Percentiles rank a stretch among this genome's conserved stretches.
Evolutionary conservation across 305 asterid genomes (phyloP).

Genomic region (Fraxinus dipetala): DNA sequence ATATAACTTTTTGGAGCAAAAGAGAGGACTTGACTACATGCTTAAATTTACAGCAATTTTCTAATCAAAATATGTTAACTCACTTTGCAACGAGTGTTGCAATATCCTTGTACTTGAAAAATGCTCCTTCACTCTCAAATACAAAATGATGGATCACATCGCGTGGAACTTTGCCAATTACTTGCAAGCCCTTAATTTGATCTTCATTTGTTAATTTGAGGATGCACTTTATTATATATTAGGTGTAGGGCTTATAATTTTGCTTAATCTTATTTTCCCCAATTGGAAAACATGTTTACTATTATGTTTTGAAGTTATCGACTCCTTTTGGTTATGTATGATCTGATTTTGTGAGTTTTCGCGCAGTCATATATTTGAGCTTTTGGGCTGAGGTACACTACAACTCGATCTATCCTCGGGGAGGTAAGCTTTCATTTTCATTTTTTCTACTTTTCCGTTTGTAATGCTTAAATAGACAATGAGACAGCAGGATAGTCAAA

Average conservation of each 20-base stretch:
- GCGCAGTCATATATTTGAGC: slow-evolving; percentile 72
- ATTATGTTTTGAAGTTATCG: not conserved
- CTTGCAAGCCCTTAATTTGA: not conserved
- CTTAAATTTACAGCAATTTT: not conserved
- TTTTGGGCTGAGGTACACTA: slow-evolving; percentile 99
- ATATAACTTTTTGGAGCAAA: not conserved
- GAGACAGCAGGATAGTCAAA: not conserved
- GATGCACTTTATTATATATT: not conserved
- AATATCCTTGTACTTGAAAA: not conserved
- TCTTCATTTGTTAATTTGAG: not conserved
- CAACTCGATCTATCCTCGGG: slow-evolving; percentile 86
- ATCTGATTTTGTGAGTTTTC: not conserved
- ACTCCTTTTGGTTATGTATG: not conserved
- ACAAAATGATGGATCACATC: not conserved
- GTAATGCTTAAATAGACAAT: not conserved
- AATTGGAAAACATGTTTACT: not conserved
- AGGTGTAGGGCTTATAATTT: not conserved
- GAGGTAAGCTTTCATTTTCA: slow-evolving; percentile 46
- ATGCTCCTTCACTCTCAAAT: not conserved
- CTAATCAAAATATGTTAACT: not conserved
- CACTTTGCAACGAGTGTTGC: not conserved
- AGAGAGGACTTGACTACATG: not conserved
- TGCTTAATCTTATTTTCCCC: not conserved
- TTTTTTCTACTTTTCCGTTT: not conserved
- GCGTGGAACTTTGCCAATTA: not conserved